Base-by-base conservation (phyloP, 257 asterid genomes). In the Plectranthus barbatus region DNA sequence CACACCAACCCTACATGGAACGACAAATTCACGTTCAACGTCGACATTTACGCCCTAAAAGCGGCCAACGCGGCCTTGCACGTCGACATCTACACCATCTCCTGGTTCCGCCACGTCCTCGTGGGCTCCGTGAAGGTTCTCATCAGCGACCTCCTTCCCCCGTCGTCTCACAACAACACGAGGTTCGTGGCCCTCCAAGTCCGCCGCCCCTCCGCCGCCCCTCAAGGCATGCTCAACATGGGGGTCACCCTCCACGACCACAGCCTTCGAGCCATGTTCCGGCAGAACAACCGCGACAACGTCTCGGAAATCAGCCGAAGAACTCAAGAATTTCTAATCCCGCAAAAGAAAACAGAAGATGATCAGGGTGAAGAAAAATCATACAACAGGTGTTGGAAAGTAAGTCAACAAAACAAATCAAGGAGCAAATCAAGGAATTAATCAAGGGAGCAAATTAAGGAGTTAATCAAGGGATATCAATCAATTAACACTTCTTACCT, bases 221-320 rank as follows among this genome's bases (percentile, higher is more conserved):
- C 95, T 3, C 97, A 85, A 49, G 97, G 96, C 1, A 87, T 87
- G 13, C 90, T 90, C 47, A 90, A 85, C 81, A 77, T 90, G 90
- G 93, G 95, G 3, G 87, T 87, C 0, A 15, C 83, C 42, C 66
- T 90, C 0, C 49, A 74, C 2, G 90, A 85, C 52, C 71, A 57
- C 68, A 56, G 86, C 60, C 66, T 73, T 60, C 62, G 73, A 49
- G 78, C 79, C 69, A 75, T 70, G 87, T 76, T 82, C 6, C 57
- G 83, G 3, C 61, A 67, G 20, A 52, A 37, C 12, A 47, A 69
- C 18, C 12, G 6, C 49, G 48, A 57, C 11, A 57, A 19, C 8
- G 11, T 11, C 36, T 57, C 63, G 19, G 20, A 57, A 0, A 1
- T 37, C 19, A 23, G 37, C n/a, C 4, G 63, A 5, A 44, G 5